Base-by-base conservation (phyloP, 2,329 filamentous ascomycete species). In the Penicillium rolfsii region DNA sequence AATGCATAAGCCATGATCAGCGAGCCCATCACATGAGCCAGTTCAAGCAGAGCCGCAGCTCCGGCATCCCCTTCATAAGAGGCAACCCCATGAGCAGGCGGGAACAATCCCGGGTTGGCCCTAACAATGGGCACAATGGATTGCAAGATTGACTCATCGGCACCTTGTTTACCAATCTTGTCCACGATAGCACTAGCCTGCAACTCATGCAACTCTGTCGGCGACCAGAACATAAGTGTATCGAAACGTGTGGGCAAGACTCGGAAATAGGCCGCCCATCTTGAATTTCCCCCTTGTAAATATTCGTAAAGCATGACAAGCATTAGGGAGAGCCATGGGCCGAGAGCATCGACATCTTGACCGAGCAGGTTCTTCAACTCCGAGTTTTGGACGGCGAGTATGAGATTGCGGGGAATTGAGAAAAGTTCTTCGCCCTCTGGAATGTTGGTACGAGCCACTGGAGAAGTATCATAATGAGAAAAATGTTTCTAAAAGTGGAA, bases 1-100 rank as follows among this genome's bases (percentile, higher is more conserved):
- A 97, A 97, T 0, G 92, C 92, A 73, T 96, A 97, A 0, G 92
- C 89, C 92, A 97, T 96, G 67, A 97, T 94, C 16, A 90, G 87
- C 62, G 89, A 93, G 1, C 91, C 93, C 88, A 96, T 93, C 8
- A 87, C 84, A 73, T 96, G 92, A 55, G 90, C 89, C 19, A 87
- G 74, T 16, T 77, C 70, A 3, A 89, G 70, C 12, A 88, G 76
- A 26, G 81, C 75, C 58, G 80, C 77, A 58, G 83, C 66, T 22
- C 80, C 67, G 58, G 74, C 59, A 67, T 75, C 64, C 70, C 75
- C 66, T 70, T 79, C 64, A 67, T 61, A 81, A 70, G 61, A 81
- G 66, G 67, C 77, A 69, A 83, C 76, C 63, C 66, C 74, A 64
- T 64, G 64, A 53, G 68, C 35, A 11, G 75, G 71, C 14, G 74